A percentile compares a stretch with the other conserved stretches of the same genome.
Evolutionary conservation across 2,329 filamentous ascomycete genomes (phyloP).

Genomic region (Catunica adiposa): DNA sequence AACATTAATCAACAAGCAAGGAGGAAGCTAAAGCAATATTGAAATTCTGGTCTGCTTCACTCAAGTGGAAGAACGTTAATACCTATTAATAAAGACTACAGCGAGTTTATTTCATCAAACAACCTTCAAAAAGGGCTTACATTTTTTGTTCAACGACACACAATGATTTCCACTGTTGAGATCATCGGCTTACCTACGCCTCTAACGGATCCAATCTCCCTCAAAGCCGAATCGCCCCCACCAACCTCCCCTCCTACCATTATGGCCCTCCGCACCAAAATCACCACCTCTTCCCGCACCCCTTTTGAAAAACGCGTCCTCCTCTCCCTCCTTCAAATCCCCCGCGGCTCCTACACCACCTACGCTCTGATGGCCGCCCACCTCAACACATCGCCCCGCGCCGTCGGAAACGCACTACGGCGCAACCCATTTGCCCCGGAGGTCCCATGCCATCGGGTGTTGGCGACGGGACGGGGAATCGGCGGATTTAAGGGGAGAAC

Average conservation of each 20-base stretch:
- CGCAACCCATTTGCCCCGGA: constrained; percentile 69
- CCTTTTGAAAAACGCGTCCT: constrained; percentile 50
- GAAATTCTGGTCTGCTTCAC: no score
- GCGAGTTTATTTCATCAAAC: no score
- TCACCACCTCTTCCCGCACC: constrained; percentile 29
- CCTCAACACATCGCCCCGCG: constrained; percentile 54
- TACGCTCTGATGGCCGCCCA: constrained; percentile 57
- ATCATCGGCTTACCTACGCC: background rate
- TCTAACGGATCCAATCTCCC: background rate
- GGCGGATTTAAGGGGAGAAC: constrained; percentile 54
- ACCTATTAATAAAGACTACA: no score
- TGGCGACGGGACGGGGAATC: constrained; percentile 39
- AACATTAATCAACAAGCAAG: background rate
- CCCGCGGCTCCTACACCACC: constrained; percentile 56
- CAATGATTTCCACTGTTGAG: no score
- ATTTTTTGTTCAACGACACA: no score
- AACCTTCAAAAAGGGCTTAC: no score
- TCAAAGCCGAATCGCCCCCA: background rate
- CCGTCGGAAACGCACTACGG: constrained; percentile 61
- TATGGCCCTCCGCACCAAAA: constrained; percentile 17
- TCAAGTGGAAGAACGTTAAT: no score
- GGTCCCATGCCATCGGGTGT: constrained; percentile 67
- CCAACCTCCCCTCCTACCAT: background rate
- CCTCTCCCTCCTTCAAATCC: constrained; percentile 58
- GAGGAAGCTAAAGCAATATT: no score